Percentiles rank a stretch among this genome's conserved stretches.
These are phyloP conservation scores for Biancaea sappan DNA, from an alignment of 306 rosid genomes.

Conservation along the genomic window DNA sequence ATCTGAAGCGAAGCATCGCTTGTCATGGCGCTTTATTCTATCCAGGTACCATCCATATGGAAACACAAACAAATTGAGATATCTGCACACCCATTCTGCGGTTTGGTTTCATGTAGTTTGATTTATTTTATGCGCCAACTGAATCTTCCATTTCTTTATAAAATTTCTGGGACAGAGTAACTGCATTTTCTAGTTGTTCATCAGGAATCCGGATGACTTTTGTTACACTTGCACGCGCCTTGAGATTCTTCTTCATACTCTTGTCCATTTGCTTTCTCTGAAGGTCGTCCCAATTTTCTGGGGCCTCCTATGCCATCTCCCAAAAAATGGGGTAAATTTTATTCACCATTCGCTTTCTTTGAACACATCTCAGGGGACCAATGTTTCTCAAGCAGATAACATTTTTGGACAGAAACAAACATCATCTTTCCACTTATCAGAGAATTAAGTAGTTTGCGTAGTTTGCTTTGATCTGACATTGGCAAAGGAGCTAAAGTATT, in stretches of 20 bases:
- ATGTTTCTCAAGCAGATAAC: no score
- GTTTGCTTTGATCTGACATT: conserved; percentile 37
- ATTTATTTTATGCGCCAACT: neutral
- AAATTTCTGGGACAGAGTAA: conserved; percentile 8
- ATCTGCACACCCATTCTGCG: conserved; percentile 16
- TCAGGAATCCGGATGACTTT: neutral
- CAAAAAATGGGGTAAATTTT: neutral
- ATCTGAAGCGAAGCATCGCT: conserved; percentile 25
- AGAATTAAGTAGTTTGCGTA: neutral
- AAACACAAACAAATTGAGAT: conserved; percentile 9
- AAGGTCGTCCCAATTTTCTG: no score
- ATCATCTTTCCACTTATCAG: neutral
- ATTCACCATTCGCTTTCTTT: neutral
- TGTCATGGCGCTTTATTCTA: conserved; percentile 43
- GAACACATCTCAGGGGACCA: neutral
- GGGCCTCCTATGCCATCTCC: neutral
- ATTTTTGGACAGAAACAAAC: no score
- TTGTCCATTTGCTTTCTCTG: neutral
- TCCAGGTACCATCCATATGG: conserved; percentile 36
- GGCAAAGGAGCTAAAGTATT: conserved; percentile 37
- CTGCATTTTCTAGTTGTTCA: neutral
- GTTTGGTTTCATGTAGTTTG: neutral
- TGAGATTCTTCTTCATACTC: neutral
- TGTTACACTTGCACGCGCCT: neutral
- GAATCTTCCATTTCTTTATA: neutral